Conservation (phyloP, 2,329 filamentous ascomycete genomes). For the Penicillium sclerotigenum region DNA sequence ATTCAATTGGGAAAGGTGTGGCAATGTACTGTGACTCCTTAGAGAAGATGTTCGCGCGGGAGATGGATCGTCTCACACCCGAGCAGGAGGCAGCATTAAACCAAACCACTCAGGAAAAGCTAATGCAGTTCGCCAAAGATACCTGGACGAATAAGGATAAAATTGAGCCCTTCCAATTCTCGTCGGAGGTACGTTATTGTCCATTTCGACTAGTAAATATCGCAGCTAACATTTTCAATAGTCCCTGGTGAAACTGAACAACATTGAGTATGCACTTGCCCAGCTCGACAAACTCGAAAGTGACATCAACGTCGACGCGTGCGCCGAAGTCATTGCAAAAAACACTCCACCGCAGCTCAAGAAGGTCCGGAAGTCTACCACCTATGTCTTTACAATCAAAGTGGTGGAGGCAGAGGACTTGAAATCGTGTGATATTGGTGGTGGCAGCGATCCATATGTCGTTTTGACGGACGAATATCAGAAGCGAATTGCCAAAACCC, state of each 20-base stretch:
- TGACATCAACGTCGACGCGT: conserved; percentile 86
- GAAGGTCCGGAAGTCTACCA: conserved; percentile 67
- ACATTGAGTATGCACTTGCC: conserved; percentile 90
- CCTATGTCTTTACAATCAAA: conserved; percentile 98
- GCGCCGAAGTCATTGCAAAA: conserved; percentile 74
- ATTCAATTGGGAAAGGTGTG: conserved; percentile 77
- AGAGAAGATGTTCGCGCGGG: conserved; percentile 77
- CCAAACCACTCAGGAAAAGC: conserved; percentile 85
- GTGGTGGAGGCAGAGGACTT: conserved; percentile 96
- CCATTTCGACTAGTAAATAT: background rate
- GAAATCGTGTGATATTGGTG: conserved; percentile 95
- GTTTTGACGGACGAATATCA: conserved; percentile 97
- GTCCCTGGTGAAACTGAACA: conserved; percentile 97
- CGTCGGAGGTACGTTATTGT: conserved; percentile 66
- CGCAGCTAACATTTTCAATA: conserved; percentile 43
- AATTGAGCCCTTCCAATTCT: conserved; percentile 95
- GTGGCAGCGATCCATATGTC: conserved; percentile 92
- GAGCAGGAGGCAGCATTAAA: conserved; percentile 76
- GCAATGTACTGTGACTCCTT: conserved; percentile 88
- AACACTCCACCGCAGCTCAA: conserved; percentile 69
- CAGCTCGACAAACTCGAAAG: conserved; percentile 88
- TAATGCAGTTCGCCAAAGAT: conserved; percentile 89
- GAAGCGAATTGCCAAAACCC: conserved; percentile 90
- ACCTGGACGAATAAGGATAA: conserved; percentile 89
- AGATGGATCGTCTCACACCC: conserved; percentile 89